Evolutionary conservation across 768 basidiomycete species (phyloP).

Genomic region (Lepiota brunneoincarnata): DNA sequence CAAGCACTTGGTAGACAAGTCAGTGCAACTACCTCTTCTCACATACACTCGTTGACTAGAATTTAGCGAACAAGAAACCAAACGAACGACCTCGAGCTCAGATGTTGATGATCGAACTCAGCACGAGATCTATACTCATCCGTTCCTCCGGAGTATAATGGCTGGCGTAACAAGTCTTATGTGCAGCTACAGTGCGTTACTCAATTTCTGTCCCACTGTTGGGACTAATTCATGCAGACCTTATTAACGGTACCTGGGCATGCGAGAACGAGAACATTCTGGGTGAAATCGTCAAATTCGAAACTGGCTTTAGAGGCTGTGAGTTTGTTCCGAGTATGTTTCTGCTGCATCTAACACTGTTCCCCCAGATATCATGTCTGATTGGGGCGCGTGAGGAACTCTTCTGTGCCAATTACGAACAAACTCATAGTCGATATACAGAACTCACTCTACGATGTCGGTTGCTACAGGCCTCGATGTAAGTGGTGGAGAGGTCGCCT

Average conservation of each 20-base stretch:
- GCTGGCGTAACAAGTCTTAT: conserved; percentile 73
- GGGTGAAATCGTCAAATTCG: conserved; percentile 71
- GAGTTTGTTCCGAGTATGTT: conserved; percentile 17
- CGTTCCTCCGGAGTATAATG: conserved; percentile 68
- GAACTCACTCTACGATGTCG: conserved; percentile 57
- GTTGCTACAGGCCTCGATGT: conserved; percentile 65
- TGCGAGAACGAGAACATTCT: conserved; percentile 72
- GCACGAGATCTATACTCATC: conserved; percentile 72
- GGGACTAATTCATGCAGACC: conserved; percentile 34
- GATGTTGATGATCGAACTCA: conserved; percentile 80
- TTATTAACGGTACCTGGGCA: conserved; percentile 68
- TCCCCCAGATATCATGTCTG: conserved; percentile 61
- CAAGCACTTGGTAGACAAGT: conserved; percentile 83
- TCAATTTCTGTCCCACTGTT: neutral
- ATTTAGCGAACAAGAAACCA: conserved; percentile 67
- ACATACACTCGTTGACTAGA: neutral
- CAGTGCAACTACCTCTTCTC: conserved; percentile 18
- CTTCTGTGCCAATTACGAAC: neutral
- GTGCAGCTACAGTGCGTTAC: conserved; percentile 68
- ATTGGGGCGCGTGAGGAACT: conserved; percentile 60
- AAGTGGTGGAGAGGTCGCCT: conserved; percentile 17
- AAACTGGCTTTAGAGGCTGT: conserved; percentile 78
- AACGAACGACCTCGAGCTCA: conserved; percentile 51
- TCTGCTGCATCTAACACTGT: neutral
- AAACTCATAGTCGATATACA: conserved; percentile 9